Conservation (phyloP, 2,329 filamentous ascomycete genomes). For the Fusarium sp. region DNA sequence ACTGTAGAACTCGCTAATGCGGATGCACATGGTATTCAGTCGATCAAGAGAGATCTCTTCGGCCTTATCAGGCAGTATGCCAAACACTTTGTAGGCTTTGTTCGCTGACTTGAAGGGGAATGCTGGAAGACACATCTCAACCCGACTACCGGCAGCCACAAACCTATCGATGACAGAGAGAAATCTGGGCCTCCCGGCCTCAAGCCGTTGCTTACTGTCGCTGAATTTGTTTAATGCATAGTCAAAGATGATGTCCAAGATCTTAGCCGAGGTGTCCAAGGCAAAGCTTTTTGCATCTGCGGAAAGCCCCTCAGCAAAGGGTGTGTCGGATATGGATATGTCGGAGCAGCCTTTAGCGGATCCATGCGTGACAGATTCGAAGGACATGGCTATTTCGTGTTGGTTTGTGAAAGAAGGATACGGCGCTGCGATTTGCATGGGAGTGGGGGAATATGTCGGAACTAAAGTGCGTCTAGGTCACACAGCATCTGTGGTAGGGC, state of each 20-base stretch:
- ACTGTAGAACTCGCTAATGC: slow-evolving; percentile 47
- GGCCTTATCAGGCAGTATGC: slow-evolving; percentile 50
- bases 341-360: background rate
- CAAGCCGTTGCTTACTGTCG: slow-evolving; percentile 10
- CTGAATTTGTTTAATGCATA: slow-evolving; percentile 24
- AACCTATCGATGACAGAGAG: background rate
- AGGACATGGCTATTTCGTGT: slow-evolving; percentile 6
- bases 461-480: slow-evolving; percentile 3
- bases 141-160: background rate
- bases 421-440: background rate
- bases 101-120: slow-evolving; percentile 54
- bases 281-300: background rate
- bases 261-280: background rate
- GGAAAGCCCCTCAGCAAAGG: background rate
- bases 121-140: slow-evolving; percentile 47
- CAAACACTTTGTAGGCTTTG: slow-evolving; percentile 53
- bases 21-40: slow-evolving; percentile 48
- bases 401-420: background rate
- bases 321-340: background rate
- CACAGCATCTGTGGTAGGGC: background rate
- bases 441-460: background rate
- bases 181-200: slow-evolving; percentile 5
- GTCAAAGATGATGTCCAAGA: slow-evolving; percentile 14
- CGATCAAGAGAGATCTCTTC: slow-evolving; percentile 49
- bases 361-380: background rate